A percentile compares a stretch with the other conserved stretches of the same genome.
phyloP scores from a whole-genome alignment of 1,284 basidiomycete genomes.

The Fistulinella cinereoalba region DNA sequence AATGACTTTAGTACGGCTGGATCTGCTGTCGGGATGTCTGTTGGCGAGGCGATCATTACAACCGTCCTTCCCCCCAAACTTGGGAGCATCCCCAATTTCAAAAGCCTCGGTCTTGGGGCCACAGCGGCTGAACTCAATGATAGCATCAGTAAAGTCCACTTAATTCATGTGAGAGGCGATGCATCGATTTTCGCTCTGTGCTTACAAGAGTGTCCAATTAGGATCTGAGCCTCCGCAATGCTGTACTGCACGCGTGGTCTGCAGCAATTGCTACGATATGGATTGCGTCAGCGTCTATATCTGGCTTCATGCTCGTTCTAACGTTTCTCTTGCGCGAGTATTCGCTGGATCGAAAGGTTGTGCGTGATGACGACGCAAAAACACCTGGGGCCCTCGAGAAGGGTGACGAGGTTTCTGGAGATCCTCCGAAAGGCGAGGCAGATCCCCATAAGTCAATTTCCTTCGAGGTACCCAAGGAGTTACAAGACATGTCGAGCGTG shows the following conservation, averaged over 20 bases:
- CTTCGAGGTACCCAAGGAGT: no score
- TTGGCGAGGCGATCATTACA: slow-evolving; percentile 69
- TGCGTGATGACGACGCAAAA: slow-evolving; percentile 38
- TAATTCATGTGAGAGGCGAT: slow-evolving; percentile 44
- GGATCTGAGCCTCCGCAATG: slow-evolving; percentile 46
- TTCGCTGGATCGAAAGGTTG: slow-evolving; percentile 56
- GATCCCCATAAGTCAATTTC: no score
- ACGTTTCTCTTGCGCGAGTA: slow-evolving; percentile 59
- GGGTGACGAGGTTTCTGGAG: no score
- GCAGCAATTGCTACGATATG: slow-evolving; percentile 69
- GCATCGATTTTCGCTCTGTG: no score
- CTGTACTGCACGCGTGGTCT: slow-evolving; percentile 69
- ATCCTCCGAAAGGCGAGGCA: no score
- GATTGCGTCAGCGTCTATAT: slow-evolving; percentile 62
- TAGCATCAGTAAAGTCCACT: slow-evolving; percentile 50
- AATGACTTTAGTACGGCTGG: slow-evolving; percentile 57
- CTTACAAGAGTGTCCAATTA: slow-evolving; percentile 21
- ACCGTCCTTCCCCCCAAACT: slow-evolving; percentile 58
- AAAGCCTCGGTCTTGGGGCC: slow-evolving; percentile 40
- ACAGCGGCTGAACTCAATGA: slow-evolving; percentile 54
- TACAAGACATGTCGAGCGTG: no score
- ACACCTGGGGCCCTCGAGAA: slow-evolving; percentile 18
- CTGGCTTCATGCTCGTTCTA: slow-evolving; percentile 58
- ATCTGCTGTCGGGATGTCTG: slow-evolving; percentile 70
- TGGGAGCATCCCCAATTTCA: slow-evolving; percentile 43